Evolutionary conservation across 768 basidiomycete genomes (phyloP).

Genomic region (Panellus pusillus): DNA sequence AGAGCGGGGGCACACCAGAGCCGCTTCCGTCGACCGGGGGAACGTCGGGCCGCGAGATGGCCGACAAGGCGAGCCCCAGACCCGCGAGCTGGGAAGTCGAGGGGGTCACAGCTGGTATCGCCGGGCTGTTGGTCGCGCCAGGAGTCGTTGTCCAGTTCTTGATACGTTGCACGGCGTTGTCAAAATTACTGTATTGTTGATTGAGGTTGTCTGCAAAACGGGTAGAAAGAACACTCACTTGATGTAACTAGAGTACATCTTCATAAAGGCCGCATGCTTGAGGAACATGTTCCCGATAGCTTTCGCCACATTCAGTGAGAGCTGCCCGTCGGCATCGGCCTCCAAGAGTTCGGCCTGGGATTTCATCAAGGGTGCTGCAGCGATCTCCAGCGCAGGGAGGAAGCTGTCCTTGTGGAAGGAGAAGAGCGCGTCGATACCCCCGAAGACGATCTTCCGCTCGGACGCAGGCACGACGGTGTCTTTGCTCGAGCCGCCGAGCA

Average conservation of each 20-base stretch:
- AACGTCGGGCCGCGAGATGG: constrained; percentile 45
- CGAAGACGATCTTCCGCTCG: constrained; percentile 91
- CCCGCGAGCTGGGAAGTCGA: constrained; percentile 62
- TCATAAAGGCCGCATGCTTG: constrained; percentile 96
- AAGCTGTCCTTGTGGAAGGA: constrained; percentile 94
- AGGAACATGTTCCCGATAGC: constrained; percentile 87
- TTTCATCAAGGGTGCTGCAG: constrained; percentile 67
- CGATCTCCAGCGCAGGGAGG: constrained; percentile 83
- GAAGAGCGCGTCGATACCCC: constrained; percentile 84
- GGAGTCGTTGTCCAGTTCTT: constrained; percentile 79
- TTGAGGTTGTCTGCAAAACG: not conserved
- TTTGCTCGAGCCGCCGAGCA: constrained; percentile 68
- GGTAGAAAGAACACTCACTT: constrained; percentile 58
- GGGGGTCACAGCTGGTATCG: constrained; percentile 48
- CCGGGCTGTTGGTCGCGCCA: constrained; percentile 41
- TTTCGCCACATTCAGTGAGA: constrained; percentile 74
- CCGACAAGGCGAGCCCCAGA: constrained; percentile 57
- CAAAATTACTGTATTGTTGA: constrained; percentile 73
- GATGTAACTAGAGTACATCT: constrained; percentile 97
- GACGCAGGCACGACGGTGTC: constrained; percentile 83
- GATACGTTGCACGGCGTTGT: constrained; percentile 86
- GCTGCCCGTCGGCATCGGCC: constrained; percentile 67
- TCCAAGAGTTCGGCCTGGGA: constrained; percentile 43
- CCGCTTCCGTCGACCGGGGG: constrained; percentile 40
- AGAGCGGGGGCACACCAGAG: constrained; percentile 54